Conservation (phyloP, 2,329 filamentous ascomycete genomes). For the Fusarium nygamai region DNA sequence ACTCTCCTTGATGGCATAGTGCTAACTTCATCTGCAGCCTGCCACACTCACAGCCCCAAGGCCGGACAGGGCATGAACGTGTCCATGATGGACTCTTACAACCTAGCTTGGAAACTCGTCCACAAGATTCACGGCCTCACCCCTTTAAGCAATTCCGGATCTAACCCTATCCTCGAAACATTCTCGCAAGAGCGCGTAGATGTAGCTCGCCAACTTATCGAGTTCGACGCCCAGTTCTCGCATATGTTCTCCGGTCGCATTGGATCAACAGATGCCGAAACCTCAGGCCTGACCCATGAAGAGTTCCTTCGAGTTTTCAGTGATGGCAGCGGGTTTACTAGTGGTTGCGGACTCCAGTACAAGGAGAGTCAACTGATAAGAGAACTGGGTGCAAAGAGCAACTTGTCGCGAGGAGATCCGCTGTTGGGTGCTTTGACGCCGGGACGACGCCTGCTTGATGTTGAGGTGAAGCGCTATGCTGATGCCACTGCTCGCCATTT, state of each 20-base stretch:
- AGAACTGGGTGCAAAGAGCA: no score
- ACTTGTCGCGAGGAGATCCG: background rate
- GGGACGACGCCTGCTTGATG: constrained; percentile 5
- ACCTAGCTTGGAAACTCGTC: constrained; percentile 10
- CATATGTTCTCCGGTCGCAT: constrained; percentile 23
- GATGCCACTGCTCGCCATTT: constrained; percentile 4
- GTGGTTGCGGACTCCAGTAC: constrained; percentile 13
- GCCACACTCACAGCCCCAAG: constrained; percentile 19
- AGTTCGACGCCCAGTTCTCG: constrained; percentile 10
- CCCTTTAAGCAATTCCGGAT: background rate
- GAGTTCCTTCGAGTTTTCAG: constrained; percentile 15
- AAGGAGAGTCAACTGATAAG: background rate
- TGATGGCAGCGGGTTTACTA: constrained; percentile 6
- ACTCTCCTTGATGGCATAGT: rapidly evolving
- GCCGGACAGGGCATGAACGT: constrained; percentile 21
- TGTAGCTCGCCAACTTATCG: constrained; percentile 6
- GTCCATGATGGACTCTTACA: constrained; percentile 22
- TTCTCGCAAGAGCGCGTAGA: constrained; percentile 1
- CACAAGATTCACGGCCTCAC: constrained; percentile 6
- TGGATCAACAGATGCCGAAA: background rate
- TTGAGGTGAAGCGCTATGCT: constrained; percentile 6
- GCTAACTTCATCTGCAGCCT: background rate
- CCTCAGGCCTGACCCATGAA: constrained; percentile 1
- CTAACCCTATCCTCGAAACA: background rate
- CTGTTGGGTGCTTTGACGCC: background rate